Conservation (phyloP, 768 basidiomycete genomes). For the Kwoniella mangroviensis region DNA sequence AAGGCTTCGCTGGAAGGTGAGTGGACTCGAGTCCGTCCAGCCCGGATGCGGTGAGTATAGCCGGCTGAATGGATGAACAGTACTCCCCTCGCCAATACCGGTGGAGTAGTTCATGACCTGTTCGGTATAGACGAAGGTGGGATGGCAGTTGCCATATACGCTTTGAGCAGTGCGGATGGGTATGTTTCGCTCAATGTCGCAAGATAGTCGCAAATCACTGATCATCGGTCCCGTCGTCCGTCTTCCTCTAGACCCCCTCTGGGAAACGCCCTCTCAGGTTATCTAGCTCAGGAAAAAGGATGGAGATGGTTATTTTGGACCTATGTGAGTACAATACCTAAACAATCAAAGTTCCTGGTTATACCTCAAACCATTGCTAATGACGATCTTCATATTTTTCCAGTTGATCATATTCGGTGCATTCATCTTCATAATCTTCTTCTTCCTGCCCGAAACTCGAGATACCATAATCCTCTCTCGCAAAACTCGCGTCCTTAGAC, state of each 20-base stretch:
- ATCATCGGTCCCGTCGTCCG: background rate
- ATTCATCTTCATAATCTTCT: slow-evolving; percentile 37
- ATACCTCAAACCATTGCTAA: too few species aligned
- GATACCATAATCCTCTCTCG: slow-evolving; percentile 40
- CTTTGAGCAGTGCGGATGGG: slow-evolving; percentile 35
- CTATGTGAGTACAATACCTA: slow-evolving; percentile 25
- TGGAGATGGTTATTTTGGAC: slow-evolving; percentile 46
- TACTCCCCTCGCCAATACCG: slow-evolving; percentile 40
- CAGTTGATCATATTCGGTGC: slow-evolving; percentile 43
- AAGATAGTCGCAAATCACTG: background rate
- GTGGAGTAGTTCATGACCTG: slow-evolving; percentile 44
- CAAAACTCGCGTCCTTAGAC: slow-evolving; percentile 37
- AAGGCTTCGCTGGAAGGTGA: slow-evolving; percentile 44
- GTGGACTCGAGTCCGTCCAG: background rate
- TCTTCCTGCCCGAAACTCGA: slow-evolving; percentile 43
- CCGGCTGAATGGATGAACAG: background rate
- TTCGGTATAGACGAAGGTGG: slow-evolving; percentile 43
- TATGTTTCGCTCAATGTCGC: background rate
- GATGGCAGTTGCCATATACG: slow-evolving; percentile 32
- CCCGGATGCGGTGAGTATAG: too few species aligned
- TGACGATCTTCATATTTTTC: background rate
- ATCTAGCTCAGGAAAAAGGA: slow-evolving; percentile 36
- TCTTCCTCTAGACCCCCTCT: slow-evolving; percentile 33
- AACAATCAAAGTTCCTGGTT: background rate
- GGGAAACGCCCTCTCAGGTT: slow-evolving; percentile 37